phyloP scores from a whole-genome alignment of 2,329 filamentous ascomycete species.

The Colletotrichum melonis region DNA sequence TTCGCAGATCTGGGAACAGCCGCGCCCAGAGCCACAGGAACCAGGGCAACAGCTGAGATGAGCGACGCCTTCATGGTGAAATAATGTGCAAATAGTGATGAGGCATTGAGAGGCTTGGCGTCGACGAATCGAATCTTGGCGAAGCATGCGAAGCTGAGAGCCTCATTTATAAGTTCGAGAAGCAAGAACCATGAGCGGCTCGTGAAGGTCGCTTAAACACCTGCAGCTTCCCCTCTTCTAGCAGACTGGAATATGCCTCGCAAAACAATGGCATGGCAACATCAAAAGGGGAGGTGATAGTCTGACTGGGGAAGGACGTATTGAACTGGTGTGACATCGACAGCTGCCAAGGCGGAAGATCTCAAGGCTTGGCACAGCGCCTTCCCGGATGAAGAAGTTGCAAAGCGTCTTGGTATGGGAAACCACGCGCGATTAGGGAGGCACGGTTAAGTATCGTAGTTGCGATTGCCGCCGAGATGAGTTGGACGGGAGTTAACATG shows the following conservation, averaged over 20 bases:
- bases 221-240: neutral
- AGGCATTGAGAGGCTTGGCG: neutral
- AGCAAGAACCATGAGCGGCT: neutral
- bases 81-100: too few relatives aligned
- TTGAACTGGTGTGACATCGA: neutral
- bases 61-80: constrained; percentile 27
- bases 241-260: neutral
- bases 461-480: accelerated
- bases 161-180: neutral
- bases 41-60: neutral
- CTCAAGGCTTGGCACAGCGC: constrained; percentile 9
- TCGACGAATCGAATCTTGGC: neutral
- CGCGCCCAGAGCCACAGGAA: constrained; percentile 4
- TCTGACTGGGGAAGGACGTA: neutral
- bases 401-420: neutral
- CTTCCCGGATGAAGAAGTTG: constrained; percentile 22
- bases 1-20: constrained; percentile 16
- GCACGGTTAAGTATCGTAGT: neutral
- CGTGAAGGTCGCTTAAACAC: neutral
- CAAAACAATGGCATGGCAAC: neutral
- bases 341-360: constrained; percentile 23
- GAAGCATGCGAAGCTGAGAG: neutral
- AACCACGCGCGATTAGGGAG: neutral
- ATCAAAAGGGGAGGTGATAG: constrained; percentile 25
- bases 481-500: too few relatives aligned